These are phyloP conservation scores for Penicillium hordei DNA, from an alignment of 2,329 filamentous ascomycete genomes.

Conservation along the genomic window DNA sequence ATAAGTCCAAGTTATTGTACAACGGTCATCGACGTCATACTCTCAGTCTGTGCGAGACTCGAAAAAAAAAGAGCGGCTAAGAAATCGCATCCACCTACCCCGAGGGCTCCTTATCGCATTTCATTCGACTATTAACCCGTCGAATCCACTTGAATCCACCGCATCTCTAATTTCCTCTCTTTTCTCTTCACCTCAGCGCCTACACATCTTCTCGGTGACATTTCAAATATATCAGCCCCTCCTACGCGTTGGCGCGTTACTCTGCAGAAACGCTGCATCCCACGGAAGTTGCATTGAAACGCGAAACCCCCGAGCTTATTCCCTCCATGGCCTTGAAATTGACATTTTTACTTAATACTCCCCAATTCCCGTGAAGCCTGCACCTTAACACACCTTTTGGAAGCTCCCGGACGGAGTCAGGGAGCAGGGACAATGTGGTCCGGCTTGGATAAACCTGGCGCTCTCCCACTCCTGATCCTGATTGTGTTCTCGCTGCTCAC, in stretches of 20 bases:
- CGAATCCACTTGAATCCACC: background rate
- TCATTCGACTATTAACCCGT: background rate
- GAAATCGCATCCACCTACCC: background rate
- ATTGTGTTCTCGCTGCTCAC: slow-evolving; percentile 36
- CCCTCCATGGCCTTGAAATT: slow-evolving; percentile 13
- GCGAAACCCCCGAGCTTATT: background rate
- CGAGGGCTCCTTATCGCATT: background rate
- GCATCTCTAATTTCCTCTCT: background rate
- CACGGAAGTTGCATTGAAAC: slow-evolving; percentile 5
- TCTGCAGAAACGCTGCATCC: slow-evolving; percentile 3
- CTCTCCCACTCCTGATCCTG: slow-evolving; percentile 36
- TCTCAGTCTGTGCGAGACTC: background rate
- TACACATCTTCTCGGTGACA: too few relatives aligned
- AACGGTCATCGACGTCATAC: slow-evolving; percentile 5
- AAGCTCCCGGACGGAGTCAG: slow-evolving; percentile 55
- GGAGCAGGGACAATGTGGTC: slow-evolving; percentile 53
- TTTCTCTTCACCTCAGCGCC: background rate
- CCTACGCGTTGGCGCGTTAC: slow-evolving; percentile 3
- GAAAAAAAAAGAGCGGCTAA: background rate
- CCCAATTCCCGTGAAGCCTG: slow-evolving; percentile 3
- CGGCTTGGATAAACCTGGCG: slow-evolving; percentile 35
- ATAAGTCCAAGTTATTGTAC: background rate
- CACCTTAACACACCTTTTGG: background rate
- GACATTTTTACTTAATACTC: background rate
- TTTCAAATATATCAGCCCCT: background rate